phyloP scores from a whole-genome alignment of 2,329 filamentous ascomycete species.

The Ophiostoma perfectum region DNA sequence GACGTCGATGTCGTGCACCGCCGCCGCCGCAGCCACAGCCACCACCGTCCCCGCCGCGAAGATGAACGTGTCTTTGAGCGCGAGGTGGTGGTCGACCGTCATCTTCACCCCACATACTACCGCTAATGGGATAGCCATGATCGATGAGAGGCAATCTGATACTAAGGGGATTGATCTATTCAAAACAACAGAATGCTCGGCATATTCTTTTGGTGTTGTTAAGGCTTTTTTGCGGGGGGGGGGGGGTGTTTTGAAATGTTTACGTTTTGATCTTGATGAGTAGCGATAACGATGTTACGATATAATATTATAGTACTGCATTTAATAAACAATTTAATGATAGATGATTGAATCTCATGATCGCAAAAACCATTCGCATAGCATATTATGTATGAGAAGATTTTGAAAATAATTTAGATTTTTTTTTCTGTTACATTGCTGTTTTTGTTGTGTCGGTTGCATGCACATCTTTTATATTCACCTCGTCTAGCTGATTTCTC shows the following conservation, averaged over 20 bases:
- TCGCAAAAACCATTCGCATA: too few relatives aligned
- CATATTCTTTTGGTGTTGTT: not conserved
- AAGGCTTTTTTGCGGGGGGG: not conserved
- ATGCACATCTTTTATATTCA: conserved; percentile 7
- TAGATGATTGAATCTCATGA: too few relatives aligned
- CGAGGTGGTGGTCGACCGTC: conserved; percentile 59
- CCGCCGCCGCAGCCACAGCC: conserved; percentile 33
- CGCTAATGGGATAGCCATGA: conserved; percentile 23
- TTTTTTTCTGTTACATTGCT: conserved; percentile 19
- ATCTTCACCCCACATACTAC: conserved; percentile 29
- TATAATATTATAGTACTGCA: not conserved
- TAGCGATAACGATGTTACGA: not conserved
- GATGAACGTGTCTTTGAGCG: conserved; percentile 63
- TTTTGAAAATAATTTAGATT: conserved; percentile 15
- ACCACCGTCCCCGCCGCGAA: conserved; percentile 38
- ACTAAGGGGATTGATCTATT: too few relatives aligned
- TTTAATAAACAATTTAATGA: not conserved
- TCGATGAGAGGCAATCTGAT: too few relatives aligned
- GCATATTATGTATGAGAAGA: too few relatives aligned
- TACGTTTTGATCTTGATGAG: not conserved
- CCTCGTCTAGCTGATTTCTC: conserved; percentile 10
- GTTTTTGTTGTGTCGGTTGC: conserved; percentile 12
- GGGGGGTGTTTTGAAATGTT: not conserved
- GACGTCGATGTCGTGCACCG: conserved; percentile 44
- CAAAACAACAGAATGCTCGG: too few relatives aligned